These are phyloP conservation scores for Trichoderma reesei DNA, from an alignment of 495 filamentous ascomycete species.

Conservation along the genomic window DNA sequence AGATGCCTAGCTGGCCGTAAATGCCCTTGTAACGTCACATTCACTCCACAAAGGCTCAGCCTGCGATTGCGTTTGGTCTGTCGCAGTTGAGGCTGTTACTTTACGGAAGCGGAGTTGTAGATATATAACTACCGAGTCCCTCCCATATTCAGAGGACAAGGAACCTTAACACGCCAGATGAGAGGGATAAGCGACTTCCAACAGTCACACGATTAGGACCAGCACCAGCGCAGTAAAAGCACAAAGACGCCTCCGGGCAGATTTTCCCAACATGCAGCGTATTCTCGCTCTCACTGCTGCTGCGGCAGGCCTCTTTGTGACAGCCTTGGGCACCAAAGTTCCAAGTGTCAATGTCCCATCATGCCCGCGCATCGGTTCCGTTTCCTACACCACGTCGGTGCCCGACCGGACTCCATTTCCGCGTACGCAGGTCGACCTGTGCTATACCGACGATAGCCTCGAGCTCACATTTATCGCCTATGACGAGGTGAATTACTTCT, in stretches of 20 bases:
- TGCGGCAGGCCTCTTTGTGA: neutral
- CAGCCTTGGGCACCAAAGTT: neutral
- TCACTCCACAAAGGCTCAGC: neutral
- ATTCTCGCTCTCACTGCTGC: neutral
- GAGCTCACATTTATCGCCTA: slow-evolving; percentile 23
- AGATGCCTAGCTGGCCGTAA: slow-evolving; percentile 4
- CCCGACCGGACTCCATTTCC: slow-evolving; percentile 20
- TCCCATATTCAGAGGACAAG: no score
- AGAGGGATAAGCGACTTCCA: neutral
- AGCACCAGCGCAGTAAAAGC: neutral
- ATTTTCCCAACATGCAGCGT: neutral
- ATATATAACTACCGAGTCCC: no score
- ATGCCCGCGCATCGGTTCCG: slow-evolving; percentile 20
- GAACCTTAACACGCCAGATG: no score
- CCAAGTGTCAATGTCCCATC: slow-evolving; percentile 16
- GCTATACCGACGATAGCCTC: slow-evolving; percentile 23
- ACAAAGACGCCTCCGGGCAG: neutral
- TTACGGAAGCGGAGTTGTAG: no score
- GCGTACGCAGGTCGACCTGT: slow-evolving; percentile 23
- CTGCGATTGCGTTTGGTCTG: neutral
- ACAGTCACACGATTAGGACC: neutral
- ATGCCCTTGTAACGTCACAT: slow-evolving; percentile 2
- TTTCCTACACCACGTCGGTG: slow-evolving; percentile 22
- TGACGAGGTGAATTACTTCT: slow-evolving; percentile 25
- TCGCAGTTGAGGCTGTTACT: no score